Base-by-base conservation (phyloP, 2,329 filamentous ascomycete species). In the Monosporascus sp. region DNA sequence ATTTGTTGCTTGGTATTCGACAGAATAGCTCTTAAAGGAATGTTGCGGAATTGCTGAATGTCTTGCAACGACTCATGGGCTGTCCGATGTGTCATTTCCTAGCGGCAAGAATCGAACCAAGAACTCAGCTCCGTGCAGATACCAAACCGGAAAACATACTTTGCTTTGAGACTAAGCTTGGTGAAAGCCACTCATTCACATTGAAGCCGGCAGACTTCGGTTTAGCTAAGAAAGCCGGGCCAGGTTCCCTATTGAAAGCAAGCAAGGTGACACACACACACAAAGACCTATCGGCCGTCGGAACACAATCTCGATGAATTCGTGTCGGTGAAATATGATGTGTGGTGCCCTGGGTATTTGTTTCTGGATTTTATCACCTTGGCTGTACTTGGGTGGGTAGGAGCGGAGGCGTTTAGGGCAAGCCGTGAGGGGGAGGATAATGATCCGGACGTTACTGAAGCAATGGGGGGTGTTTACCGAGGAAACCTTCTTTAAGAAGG, bases 321-420 rank as follows among this genome's bases (percentile, higher is more conserved):
- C 0, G 11, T 60, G 5, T 14, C n/a, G 38, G 49, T 52, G 2
- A 48, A 54, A 3, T 57, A 50, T 26, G 62, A 64, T 26, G 52
- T 64, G 6, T 64, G 62, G 62, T 57, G 58, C 40, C 55, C 63
- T 9, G 62, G 57, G 1, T 64, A 61, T 51, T 54, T 61, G 1
- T 64, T 55, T n/a, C 50, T 64, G 1, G 62, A 60, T 31, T 63
- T 63, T 35, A 41, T 63, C 4, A 62, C 54, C 2, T 63, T 61
- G 62, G 52, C 52, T 26, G 17, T 55, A 26, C 26, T 51, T 7
- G 51, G 54, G 6, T 43, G 20, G 9, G 17, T 27, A 1, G 48
- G 19, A 24, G 22, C 50, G 24, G 41, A 51, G 24, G n/a, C 20
- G 1, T 57, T 57, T 11, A 11, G 19, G 6, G 9, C 1, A 2